Evolutionary conservation across 306 rosid species (phyloP).

Genomic region (Hylodesmum podocarpum): DNA sequence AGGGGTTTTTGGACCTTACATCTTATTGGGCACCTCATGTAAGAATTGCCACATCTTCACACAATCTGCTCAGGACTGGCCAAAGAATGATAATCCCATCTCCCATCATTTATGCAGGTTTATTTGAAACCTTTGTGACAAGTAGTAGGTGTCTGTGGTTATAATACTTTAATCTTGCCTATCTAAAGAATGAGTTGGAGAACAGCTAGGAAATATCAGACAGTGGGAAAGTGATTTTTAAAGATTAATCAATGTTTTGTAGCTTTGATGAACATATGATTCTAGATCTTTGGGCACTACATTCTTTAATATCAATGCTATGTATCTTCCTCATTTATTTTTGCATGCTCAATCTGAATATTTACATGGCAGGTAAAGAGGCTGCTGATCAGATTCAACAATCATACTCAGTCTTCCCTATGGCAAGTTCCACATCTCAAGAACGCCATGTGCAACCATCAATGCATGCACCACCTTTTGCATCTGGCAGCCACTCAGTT

Average conservation of each 20-base stretch:
- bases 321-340: conserved; percentile 10
- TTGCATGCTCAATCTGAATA: conserved; percentile 41
- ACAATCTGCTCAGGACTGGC: conserved; percentile 1
- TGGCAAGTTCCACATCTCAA: conserved; percentile 52
- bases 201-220: conserved; percentile 4
- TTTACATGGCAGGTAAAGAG: conserved; percentile 62
- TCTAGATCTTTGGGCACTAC: conserved; percentile 12
- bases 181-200: not conserved
- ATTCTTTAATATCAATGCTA: conserved; percentile 7
- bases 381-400: conserved; percentile 55
- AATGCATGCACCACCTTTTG: conserved; percentile 44
- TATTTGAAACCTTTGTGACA: not conserved
- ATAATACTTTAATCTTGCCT: not conserved
- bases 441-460: conserved; percentile 60
- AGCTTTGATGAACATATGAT: conserved; percentile 18
- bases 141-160: not conserved
- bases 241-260: not conserved
- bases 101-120: not conserved
- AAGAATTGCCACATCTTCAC: not conserved
- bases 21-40: not conserved
- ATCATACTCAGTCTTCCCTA: conserved; percentile 49
- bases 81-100: not conserved
- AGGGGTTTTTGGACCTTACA: not conserved
- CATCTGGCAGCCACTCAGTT: conserved; percentile 49
- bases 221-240: not conserved